phyloP scores from a whole-genome alignment of 225 moss, liverwort and hornwort species.

The Sphagnum contortum region DNA sequence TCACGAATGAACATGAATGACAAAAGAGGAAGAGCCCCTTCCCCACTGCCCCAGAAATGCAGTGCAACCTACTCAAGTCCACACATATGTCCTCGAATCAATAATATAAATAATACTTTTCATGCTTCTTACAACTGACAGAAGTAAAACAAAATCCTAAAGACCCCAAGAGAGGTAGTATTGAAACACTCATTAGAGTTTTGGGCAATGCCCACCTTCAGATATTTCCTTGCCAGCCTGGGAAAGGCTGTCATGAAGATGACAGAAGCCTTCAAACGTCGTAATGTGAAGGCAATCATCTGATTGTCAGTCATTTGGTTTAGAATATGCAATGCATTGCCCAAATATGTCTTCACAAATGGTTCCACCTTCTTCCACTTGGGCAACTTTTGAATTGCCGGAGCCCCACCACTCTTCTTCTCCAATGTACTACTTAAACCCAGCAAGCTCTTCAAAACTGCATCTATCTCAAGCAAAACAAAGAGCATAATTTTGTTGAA shows the following conservation, averaged over 20 bases:
- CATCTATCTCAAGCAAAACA: conserved; percentile 76
- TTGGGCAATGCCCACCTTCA: conserved; percentile 38
- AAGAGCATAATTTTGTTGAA: conserved; percentile 99
- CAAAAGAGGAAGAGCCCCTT: conserved; percentile 71
- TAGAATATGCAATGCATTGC: conserved; percentile 80
- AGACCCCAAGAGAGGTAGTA: no score
- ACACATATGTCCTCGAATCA: neutral
- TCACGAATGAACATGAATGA: conserved; percentile 82
- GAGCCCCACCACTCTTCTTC: conserved; percentile 30
- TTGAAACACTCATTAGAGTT: no score
- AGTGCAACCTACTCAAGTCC: conserved; percentile 46
- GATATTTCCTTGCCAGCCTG: conserved; percentile 60
- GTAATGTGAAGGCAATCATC: conserved; percentile 81
- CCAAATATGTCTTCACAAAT: conserved; percentile 66
- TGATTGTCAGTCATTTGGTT: conserved; percentile 97
- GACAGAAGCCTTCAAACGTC: conserved; percentile 74
- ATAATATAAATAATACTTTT: no score
- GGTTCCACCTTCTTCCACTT: conserved; percentile 86
- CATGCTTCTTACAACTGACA: no score
- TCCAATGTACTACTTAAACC: conserved; percentile 41
- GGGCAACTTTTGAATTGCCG: conserved; percentile 59
- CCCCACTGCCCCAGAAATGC: conserved; percentile 87
- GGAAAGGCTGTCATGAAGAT: conserved; percentile 72
- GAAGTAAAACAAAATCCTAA: no score
- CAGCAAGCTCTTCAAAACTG: conserved; percentile 56